Evolutionary conservation across 495 filamentous ascomycete species (phyloP), one percentile per base, ranked within the genome.

Genomic region (Bathelium albidoporum): DNA sequence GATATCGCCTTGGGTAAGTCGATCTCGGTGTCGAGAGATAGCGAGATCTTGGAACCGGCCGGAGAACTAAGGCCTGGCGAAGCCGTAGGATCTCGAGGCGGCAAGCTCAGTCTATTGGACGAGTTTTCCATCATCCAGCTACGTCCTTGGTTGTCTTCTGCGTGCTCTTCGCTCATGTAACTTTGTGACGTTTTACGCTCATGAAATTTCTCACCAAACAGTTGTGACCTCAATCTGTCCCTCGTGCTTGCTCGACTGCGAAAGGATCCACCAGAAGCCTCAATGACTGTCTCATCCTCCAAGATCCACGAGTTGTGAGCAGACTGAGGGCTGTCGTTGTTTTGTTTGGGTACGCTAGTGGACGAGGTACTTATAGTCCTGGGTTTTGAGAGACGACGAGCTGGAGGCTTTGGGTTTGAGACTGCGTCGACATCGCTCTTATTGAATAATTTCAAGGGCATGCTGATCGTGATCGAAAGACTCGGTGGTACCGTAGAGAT

Each of bases 1-100:
- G 64, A 59, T 10, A 74, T 71, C 0, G 73, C 73, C 20, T 68
- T 66, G 43, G 62, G 70, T 11, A 75, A 55, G 59, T 76, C 74
- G 31, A 76, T 70, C 49, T 64, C 64, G 45, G 53, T 65, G 14
- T 67, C 66, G 1, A 65, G 60, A 22, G 52, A 58, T 2, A 70
- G 43, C 24, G 68, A 68, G 7, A 69, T 10, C 39, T 62, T 68
- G 29, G 68, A 70, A n/a, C 61, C 63, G 1, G 63, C 65, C 10
- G 49, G 49, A 28, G 49, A 55, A 29, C 22, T 55, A 3, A 55
- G 49, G 20, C 61, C 16, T 60, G 52, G 60, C 64, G 68, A 55
- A 28, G 49, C 49, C 24, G 24, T 29, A 7, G 49, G 49, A 5
- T 55, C 49, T 55, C 49, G 49, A 29, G 49, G 24, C 24, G 49